Percentiles rank a stretch among this genome's conserved stretches.
Evolutionary conservation across 805 yeast species (phyloP).

Genomic region (Monosporozyma aerobia): DNA sequence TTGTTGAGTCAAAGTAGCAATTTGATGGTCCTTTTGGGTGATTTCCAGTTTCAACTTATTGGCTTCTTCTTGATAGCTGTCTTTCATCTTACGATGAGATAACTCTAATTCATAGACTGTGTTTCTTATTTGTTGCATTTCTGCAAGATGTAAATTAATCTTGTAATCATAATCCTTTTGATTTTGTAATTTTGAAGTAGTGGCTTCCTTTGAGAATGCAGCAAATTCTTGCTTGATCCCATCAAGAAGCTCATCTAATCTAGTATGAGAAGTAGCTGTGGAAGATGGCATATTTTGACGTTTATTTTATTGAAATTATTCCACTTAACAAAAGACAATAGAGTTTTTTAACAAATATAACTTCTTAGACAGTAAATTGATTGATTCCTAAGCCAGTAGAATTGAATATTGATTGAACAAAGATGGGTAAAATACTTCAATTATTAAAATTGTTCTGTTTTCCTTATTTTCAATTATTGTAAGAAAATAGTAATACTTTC

Average conservation of each 20-base stretch:
- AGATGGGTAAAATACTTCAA: too few relatives aligned
- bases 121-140: slow-evolving; percentile 87
- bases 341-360: too few relatives aligned
- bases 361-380: too few relatives aligned
- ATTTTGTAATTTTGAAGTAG: slow-evolving; percentile 66
- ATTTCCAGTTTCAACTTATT: slow-evolving; percentile 75
- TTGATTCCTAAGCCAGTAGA: too few relatives aligned
- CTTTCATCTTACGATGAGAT: slow-evolving; percentile 92
- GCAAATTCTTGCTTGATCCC: slow-evolving; percentile 90
- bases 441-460: too few relatives aligned
- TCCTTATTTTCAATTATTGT: too few relatives aligned
- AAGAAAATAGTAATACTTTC: too few relatives aligned
- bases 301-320: not conserved
- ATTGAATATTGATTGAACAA: too few relatives aligned
- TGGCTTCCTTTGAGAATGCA: slow-evolving; percentile 74
- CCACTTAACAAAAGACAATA: too few relatives aligned
- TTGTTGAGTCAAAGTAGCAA: slow-evolving; percentile 36
- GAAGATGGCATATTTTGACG: slow-evolving; percentile 17
- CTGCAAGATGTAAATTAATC: slow-evolving; percentile 83
- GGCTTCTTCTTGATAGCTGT: slow-evolving; percentile 91
- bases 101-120: slow-evolving; percentile 89
- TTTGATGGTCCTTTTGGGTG: slow-evolving; percentile 65
- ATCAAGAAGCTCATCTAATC: slow-evolving; percentile 73
- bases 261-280: slow-evolving; percentile 22
- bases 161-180: slow-evolving; percentile 89